Conservation (phyloP, 345 rosid genomes). For the Rhodomyrtus tomentosa region DNA sequence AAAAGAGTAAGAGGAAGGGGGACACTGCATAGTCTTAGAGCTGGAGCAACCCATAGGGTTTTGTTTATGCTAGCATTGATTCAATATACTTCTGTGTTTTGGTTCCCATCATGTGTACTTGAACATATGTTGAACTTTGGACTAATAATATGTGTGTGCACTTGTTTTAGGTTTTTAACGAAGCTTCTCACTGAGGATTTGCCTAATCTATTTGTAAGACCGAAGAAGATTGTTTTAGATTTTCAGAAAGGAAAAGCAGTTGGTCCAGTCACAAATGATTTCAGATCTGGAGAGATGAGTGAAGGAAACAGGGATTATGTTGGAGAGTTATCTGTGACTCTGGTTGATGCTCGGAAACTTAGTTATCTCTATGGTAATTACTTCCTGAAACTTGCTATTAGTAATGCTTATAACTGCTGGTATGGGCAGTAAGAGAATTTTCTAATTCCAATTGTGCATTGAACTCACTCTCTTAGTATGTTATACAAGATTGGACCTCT, state of each 20-base stretch:
- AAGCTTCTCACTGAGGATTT: slow-evolving; percentile 90
- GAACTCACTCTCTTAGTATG: not conserved
- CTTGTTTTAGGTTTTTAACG: slow-evolving; percentile 62
- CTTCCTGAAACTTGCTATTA: not conserved
- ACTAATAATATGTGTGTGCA: not conserved
- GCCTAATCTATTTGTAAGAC: slow-evolving; percentile 91
- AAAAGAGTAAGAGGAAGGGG: not conserved
- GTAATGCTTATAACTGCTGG: not conserved
- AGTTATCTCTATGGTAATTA: slow-evolving; percentile 61
- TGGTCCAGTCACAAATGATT: slow-evolving; percentile 63
- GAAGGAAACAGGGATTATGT: slow-evolving; percentile 85
- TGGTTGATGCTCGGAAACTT: slow-evolving; percentile 90
- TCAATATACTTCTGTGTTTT: not conserved
- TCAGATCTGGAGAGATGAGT: slow-evolving; percentile 72
- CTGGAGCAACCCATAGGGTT: not conserved
- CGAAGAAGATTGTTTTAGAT: slow-evolving; percentile 97
- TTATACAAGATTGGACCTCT: not conserved
- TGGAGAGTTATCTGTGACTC: slow-evolving; percentile 91
- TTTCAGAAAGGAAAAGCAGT: slow-evolving; percentile 91
- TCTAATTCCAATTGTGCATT: not conserved
- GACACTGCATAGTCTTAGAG: not conserved
- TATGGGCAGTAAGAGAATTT: not conserved
- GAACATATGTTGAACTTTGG: not conserved
- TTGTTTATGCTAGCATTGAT: not conserved
- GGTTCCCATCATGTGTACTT: not conserved